Evolutionary conservation across 129 eudicot genomes (phyloP).

Genomic region (Lactuca saligna): DNA sequence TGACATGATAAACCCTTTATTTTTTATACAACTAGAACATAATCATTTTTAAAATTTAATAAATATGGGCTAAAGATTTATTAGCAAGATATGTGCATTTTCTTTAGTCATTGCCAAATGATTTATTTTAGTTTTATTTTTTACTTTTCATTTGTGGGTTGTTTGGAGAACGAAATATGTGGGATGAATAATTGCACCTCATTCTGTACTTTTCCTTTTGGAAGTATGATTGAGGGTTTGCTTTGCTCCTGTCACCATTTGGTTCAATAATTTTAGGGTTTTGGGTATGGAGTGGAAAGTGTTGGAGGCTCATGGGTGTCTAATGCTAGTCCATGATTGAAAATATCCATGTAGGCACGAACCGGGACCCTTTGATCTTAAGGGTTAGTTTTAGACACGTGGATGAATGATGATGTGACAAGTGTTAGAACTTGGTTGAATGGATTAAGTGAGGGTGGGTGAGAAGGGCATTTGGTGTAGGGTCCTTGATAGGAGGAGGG

Average conservation of each 20-base stretch:
- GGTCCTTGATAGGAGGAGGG: conserved; percentile 29
- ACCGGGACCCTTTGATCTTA: conserved; percentile 25
- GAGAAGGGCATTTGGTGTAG: conserved; percentile 29
- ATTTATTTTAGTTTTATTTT: background rate
- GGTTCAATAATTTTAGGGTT: conserved; percentile 53
- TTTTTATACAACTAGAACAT: background rate
- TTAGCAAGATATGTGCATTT: background rate
- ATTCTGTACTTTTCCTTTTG: conserved; percentile 62
- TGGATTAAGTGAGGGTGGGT: conserved; percentile 36
- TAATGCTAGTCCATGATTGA: conserved; percentile 50
- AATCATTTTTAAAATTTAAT: background rate
- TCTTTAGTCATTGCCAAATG: conserved; percentile 13
- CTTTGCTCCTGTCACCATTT: conserved; percentile 28
- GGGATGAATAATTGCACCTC: conserved; percentile 51
- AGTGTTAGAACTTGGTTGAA: conserved; percentile 33
- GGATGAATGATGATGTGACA: conserved; percentile 35
- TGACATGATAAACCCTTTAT: background rate
- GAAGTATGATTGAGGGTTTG: conserved; percentile 53
- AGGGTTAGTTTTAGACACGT: conserved; percentile 33
- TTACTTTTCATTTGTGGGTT: conserved; percentile 3
- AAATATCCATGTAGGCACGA: conserved; percentile 36
- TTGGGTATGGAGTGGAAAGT: conserved; percentile 40
- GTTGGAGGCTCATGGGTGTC: conserved; percentile 58
- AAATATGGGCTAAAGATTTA: background rate
- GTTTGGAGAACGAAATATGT: conserved; percentile 40